Evolutionary conservation across 257 asterid genomes (phyloP).

Genomic region (Prunella vulgaris): DNA sequence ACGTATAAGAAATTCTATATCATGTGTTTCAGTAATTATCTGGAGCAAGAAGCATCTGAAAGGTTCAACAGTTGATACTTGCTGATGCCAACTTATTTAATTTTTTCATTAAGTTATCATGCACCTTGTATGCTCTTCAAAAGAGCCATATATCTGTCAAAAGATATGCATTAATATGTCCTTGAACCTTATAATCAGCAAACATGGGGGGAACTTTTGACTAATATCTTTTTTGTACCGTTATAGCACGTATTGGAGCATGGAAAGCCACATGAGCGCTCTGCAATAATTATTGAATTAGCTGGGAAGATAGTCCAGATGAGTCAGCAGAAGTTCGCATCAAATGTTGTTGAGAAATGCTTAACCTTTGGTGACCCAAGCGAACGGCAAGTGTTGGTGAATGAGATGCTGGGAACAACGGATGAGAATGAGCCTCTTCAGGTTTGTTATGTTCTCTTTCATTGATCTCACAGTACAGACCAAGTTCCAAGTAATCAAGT

Average conservation of each 20-base stretch:
- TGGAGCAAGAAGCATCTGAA: background rate
- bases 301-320: constrained; percentile 92
- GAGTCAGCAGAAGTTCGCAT: constrained; percentile 99
- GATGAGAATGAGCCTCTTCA: constrained; percentile 99
- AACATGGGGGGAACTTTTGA: background rate
- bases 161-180: background rate
- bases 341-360: constrained; percentile 95
- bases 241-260: constrained; percentile 81
- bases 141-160: no score
- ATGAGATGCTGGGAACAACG: constrained; percentile 97
- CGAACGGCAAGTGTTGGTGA: constrained; percentile 77
- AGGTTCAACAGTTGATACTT: background rate
- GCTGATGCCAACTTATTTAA: background rate
- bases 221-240: background rate
- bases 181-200: background rate
- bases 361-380: constrained; percentile 74
- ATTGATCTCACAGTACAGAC: background rate
- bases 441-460: constrained; percentile 34
- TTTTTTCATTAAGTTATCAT: background rate
- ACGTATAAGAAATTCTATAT: background rate
- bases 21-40: background rate
- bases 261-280: constrained; percentile 86
- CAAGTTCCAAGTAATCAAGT: background rate
- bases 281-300: constrained; percentile 76
- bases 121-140: no score